phyloP scores from a whole-genome alignment of 805 yeast genomes.

The Teunomyces stri region DNA sequence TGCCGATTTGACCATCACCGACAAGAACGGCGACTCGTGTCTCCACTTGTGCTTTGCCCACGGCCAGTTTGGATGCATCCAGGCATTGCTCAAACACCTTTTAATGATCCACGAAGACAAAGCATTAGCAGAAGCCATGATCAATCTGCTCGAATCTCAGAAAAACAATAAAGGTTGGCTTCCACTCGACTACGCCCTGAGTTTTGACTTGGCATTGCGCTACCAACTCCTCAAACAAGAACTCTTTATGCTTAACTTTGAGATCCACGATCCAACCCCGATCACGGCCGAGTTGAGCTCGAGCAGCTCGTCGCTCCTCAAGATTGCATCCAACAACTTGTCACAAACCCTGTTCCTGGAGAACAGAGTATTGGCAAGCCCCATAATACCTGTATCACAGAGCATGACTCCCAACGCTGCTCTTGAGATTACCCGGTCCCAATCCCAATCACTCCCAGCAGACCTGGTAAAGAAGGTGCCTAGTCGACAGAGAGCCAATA shows the following conservation, averaged over 20 bases:
- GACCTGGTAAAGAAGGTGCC: conserved; percentile 6
- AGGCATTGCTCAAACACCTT: conserved; percentile 20
- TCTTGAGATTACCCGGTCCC: conserved; percentile 17
- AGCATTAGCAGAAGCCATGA: conserved; percentile 28
- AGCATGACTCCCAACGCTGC: neutral
- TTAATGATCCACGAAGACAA: conserved; percentile 8
- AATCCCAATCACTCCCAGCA: conserved; percentile 33
- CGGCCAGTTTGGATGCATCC: conserved; percentile 55
- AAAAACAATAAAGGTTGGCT: conserved; percentile 60
- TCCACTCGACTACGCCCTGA: conserved; percentile 30
- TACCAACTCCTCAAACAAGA: conserved; percentile 25
- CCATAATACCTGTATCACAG: conserved; percentile 30
- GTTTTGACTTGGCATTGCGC: conserved; percentile 24
- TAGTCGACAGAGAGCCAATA: conserved; percentile 20
- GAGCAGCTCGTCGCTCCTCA: conserved; percentile 8
- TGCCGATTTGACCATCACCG: conserved; percentile 43
- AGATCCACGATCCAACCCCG: conserved; percentile 7
- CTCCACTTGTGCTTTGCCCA: conserved; percentile 51
- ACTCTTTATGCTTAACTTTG: conserved; percentile 10
- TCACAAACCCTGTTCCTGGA: conserved; percentile 13
- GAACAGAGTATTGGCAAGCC: conserved; percentile 29
- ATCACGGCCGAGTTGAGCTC: conserved; percentile 7
- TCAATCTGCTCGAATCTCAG: conserved; percentile 48
- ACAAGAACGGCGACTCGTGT: conserved; percentile 35
- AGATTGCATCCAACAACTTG: conserved; percentile 6